Base-by-base conservation (phyloP, 768 basidiomycete species). In the Xerocomus spinulosus region DNA sequence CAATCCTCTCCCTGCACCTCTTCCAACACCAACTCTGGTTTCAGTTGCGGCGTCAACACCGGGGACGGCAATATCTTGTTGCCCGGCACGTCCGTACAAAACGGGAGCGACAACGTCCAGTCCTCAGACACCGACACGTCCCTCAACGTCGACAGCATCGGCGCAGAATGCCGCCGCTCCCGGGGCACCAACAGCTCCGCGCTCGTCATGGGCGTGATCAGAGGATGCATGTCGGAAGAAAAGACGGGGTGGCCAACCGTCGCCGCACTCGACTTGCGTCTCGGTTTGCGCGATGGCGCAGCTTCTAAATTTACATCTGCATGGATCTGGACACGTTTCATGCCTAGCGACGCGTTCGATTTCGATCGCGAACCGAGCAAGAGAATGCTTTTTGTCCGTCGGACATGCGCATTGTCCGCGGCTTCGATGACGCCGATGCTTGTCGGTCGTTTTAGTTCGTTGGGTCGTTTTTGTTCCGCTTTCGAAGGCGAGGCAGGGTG, bases 391-490 rank as follows among this genome's bases (percentile, higher is more conserved):
- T 66, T 66, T 24, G 66, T 66, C 15, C 61, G 54, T 23, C 59
- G 59, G n/a, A 59, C 58, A 9, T 58, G 54, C 1, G 38, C 42
- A 12, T 56, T 51, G 23, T 61, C 63, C 17, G 63, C 59, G 35
- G 63, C 66, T 33, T 66, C 66, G 9, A 68, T 56, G n/a, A 66
- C 55, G 3, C 66, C 55, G 35, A 66, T 52, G 42, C 66, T 68
- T 8, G 49, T 54, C 0, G 66, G 65, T 15, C 62, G 53, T 40
- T 55, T 60, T 1, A 58, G 51, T 35, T 44, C 52, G 5, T 23
- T 39, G 6, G 56, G 20, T 2, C 45, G 55, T 28, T 23, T 49
- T 18, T 40, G 46, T 34, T 48, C 49, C 30, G 35, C 24, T 10
- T 49, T 56, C 1, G 56, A 46, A 0, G 53, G 46, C 0, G 60